Evolutionary conservation across 73 alveolate species (phyloP), one percentile per base, ranked within the genome.

Genomic region (Urostyla sp.): DNA sequence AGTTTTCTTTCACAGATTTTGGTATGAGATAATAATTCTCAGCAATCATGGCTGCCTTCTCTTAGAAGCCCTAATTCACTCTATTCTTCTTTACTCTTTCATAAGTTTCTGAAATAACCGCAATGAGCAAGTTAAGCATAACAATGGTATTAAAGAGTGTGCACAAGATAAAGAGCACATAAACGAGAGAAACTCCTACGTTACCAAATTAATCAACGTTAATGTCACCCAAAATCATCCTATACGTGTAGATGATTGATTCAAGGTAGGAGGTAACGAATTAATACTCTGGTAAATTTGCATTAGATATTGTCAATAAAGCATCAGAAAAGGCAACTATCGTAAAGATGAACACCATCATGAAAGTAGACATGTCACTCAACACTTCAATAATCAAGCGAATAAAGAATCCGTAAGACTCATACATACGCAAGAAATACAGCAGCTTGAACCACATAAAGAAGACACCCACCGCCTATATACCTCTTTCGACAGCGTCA

Each of bases 361-460:
- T 26, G 59, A 78, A 78, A 28, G 44, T 72, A 28, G 61, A 30
- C 89, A 78, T 78, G 46, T 66, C 78, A 20, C 38, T 20, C 27
- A 32, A n/a, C 15, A 78, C 89, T 0, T 36, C 44, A n/a, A 61
- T 59, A 26, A 78, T 78, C 15, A 60, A 31, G 4, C 67, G 37
- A 16, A 67, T 78, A n/a, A 78, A 48, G 37, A 43, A 66, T 32
- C 89, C 89, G 18, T 40, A 40, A 23, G 50, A 32, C 40, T 78
- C 51, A 48, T 60, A 78, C 40, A 78, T 78, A 32, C 89, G 21
- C 32, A 78, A 60, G 59, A 78, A 78, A 36, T 78, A 78, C 44
- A 78, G 45, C 44, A 78, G 61, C 44, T 66, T 78, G 30, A 78
- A 78, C 89, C 89, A 78, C 54, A 78, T 73, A 35, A 59, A 78